A percentile compares a stretch with the other conserved stretches of the same genome.
Conservation (phyloP, 2,329 filamentous ascomycete genomes). For the Venturia nashicola region DNA sequence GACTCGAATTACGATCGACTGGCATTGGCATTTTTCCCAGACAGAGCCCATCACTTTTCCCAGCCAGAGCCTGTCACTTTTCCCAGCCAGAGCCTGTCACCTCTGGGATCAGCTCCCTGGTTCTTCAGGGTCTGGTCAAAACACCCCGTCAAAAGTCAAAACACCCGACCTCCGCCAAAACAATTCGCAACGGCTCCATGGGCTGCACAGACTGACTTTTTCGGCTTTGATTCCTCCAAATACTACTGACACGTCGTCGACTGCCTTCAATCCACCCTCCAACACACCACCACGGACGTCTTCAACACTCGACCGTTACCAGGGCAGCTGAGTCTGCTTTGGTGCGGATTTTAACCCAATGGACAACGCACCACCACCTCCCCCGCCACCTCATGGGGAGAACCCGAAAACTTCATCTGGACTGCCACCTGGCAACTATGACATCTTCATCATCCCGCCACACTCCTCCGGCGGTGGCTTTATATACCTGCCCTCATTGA, state of each 20-base stretch:
- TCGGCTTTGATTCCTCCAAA: neutral
- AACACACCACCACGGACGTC: neutral
- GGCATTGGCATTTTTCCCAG: neutral
- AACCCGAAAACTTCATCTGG: constrained; percentile 59
- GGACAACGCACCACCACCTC: constrained; percentile 3
- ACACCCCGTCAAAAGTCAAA: neutral
- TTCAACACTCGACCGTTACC: neutral
- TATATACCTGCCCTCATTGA: constrained; percentile 82
- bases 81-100: neutral
- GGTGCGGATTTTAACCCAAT: neutral
- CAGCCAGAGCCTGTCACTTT: neutral
- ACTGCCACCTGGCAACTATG: constrained; percentile 80
- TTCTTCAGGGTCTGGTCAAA: neutral
- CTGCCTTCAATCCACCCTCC: neutral
- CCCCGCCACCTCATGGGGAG: constrained; percentile 71
- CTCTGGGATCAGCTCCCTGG: neutral
- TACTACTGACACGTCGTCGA: neutral
- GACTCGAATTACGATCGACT: neutral
- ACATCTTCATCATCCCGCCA: constrained; percentile 93
- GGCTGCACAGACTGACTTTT: neutral
- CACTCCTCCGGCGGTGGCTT: constrained; percentile 84
- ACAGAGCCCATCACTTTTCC: too few species aligned
- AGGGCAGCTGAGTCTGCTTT: neutral
- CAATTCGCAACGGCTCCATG: neutral
- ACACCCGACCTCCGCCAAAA: neutral